phyloP scores from a whole-genome alignment of 2,329 filamentous ascomycete genomes.

The Elsinoe fawcettii region DNA sequence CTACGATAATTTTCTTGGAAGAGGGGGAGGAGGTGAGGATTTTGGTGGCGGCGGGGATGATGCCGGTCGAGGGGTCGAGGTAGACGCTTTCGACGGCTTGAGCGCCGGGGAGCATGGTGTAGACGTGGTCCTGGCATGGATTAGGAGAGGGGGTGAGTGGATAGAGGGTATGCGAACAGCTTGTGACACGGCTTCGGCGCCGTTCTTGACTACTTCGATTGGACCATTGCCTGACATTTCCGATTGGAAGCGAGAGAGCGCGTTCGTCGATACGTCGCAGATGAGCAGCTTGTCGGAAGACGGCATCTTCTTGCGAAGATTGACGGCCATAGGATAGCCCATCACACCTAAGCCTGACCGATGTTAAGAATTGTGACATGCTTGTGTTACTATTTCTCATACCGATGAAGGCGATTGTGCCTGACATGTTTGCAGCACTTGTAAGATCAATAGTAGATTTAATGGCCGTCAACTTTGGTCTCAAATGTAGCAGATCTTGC shows the following conservation, averaged over 20 bases:
- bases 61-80: conserved; percentile 28
- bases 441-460: too few relatives aligned
- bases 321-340: conserved; percentile 38
- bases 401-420: conserved; percentile 10
- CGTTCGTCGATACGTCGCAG: conserved; percentile 34
- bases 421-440: background rate
- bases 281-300: conserved; percentile 29
- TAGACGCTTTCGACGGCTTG: conserved; percentile 34
- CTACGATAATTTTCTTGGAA: conserved; percentile 20
- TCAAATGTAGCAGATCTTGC: too few relatives aligned
- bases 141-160: background rate
- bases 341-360: conserved; percentile 34
- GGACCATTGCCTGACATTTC: conserved; percentile 32
- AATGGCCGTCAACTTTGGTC: too few relatives aligned
- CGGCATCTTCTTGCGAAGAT: conserved; percentile 33
- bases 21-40: conserved; percentile 14
- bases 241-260: conserved; percentile 31
- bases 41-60: conserved; percentile 27
- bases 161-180: conserved; percentile 25
- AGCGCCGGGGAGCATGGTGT: conserved; percentile 37
- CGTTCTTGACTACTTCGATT: conserved; percentile 32
- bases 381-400: background rate
- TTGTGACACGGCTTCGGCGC: conserved; percentile 33
- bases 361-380: background rate
- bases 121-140: conserved; percentile 29